Conservation (phyloP, 257 asterid genomes). For the Lantana camara region DNA sequence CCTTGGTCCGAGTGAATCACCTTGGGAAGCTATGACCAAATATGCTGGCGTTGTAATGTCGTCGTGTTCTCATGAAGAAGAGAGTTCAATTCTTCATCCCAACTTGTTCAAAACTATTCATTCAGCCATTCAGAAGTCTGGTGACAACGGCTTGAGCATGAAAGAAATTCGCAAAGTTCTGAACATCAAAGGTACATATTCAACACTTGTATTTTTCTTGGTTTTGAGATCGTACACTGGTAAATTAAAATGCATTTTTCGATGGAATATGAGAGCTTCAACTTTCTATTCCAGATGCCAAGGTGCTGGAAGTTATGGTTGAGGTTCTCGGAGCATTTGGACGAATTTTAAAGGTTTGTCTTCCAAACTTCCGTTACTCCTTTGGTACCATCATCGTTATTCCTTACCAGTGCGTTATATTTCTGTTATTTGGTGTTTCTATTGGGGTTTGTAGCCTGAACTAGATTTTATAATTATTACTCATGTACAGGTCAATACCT, state of each 20-base stretch:
- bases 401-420: background rate
- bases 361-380: conserved; percentile 16
- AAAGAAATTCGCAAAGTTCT: conserved; percentile 58
- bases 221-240: conserved; percentile 7
- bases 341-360: conserved; percentile 71
- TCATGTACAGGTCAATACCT: conserved; percentile 71
- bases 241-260: background rate
- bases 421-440: background rate
- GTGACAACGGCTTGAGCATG: conserved; percentile 92
- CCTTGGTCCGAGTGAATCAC: conserved; percentile 45
- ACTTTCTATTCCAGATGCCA: conserved; percentile 54
- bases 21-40: conserved; percentile 83
- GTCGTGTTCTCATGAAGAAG: conserved; percentile 46
- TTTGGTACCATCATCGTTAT: background rate
- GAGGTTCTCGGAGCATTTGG: conserved; percentile 89
- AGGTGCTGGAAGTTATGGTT: conserved; percentile 51
- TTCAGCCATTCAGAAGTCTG: conserved; percentile 82
- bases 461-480: conserved; percentile 16
- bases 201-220: conserved; percentile 29
- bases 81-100: conserved; percentile 42
- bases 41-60: conserved; percentile 55
- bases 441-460: conserved; percentile 17
- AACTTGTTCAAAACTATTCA: conserved; percentile 61
- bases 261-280: conserved; percentile 29
- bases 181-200: conserved; percentile 55